phyloP scores from a whole-genome alignment of 495 filamentous ascomycete genomes.

The Neurospora terricola region DNA sequence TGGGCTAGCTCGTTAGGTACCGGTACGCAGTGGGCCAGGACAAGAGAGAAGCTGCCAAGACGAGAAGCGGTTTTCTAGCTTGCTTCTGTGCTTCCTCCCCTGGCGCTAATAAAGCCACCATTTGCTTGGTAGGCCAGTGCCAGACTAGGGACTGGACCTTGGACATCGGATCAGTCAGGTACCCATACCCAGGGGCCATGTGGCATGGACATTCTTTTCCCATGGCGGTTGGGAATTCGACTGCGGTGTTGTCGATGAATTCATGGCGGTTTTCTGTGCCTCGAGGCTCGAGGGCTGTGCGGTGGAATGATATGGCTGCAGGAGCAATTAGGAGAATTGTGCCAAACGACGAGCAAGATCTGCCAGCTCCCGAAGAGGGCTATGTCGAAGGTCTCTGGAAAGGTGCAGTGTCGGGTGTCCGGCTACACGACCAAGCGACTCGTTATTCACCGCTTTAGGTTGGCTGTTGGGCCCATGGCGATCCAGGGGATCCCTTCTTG shows the following conservation, averaged over 20 bases:
- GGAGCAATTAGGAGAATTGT: slow-evolving; percentile 14
- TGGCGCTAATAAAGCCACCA: slow-evolving; percentile 1
- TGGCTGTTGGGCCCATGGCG: background rate
- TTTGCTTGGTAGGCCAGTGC: slow-evolving; percentile 2
- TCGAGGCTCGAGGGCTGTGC: background rate
- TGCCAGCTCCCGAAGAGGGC: background rate
- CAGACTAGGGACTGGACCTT: background rate
- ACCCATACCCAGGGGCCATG: background rate
- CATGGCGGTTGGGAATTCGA: background rate
- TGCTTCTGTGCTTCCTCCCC: slow-evolving; percentile 4
- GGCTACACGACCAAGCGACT: background rate
- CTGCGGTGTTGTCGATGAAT: background rate
- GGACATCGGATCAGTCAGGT: background rate
- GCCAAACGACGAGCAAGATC: slow-evolving; percentile 2
- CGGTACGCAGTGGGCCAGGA: background rate
- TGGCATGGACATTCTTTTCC: background rate
- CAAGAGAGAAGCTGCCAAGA: slow-evolving; percentile 14
- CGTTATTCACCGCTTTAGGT: background rate
- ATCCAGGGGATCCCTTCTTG: background rate
- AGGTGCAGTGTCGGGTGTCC: background rate
- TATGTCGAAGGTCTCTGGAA: background rate
- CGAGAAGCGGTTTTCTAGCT: slow-evolving; percentile 9
- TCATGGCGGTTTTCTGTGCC: background rate
- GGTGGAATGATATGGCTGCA: background rate
- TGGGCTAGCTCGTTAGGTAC: background rate